phyloP scores from a whole-genome alignment of 257 asterid genomes.

The Jasminum sambac region DNA sequence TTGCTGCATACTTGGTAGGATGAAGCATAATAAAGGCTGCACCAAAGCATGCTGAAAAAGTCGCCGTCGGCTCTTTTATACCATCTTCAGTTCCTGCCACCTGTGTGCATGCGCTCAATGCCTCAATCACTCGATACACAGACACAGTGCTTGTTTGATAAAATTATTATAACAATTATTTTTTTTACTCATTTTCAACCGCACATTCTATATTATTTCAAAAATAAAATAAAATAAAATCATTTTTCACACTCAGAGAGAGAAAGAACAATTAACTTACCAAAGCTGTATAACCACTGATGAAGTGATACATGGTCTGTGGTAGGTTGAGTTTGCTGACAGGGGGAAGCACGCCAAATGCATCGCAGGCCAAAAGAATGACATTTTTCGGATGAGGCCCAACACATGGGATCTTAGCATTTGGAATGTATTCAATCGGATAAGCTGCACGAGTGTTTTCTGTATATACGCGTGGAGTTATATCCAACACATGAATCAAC shows the following conservation, averaged over 20 bases:
- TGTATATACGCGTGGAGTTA: slow-evolving; percentile 24
- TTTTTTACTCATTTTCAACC: too few species aligned
- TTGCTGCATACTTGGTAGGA: slow-evolving; percentile 86
- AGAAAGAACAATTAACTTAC: slow-evolving; percentile 28
- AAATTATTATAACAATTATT: too few species aligned
- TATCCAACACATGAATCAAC: too few species aligned
- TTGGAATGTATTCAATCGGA: slow-evolving; percentile 89
- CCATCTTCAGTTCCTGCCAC: slow-evolving; percentile 99
- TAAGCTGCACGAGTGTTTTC: slow-evolving; percentile 95
- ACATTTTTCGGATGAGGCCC: slow-evolving; percentile 95
- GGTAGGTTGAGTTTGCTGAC: slow-evolving; percentile 85
- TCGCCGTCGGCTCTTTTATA: slow-evolving; percentile 89
- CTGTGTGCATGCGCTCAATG: slow-evolving; percentile 27
- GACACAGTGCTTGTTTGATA: too few species aligned
- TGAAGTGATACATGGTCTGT: slow-evolving; percentile 94
- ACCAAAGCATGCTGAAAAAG: slow-evolving; percentile 95
- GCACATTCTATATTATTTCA: too few species aligned
- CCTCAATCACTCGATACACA: too few species aligned
- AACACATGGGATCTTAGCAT: slow-evolving; percentile 87
- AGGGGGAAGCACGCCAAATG: slow-evolving; percentile 95
- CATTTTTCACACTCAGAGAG: too few species aligned
- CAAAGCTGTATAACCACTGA: slow-evolving; percentile 95
- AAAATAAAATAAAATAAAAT: too few species aligned
- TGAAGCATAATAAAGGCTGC: slow-evolving; percentile 96
- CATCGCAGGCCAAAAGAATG: slow-evolving; percentile 90